Conservation (phyloP, 1,139 yeast genomes). For the Debaryomyces sp. region DNA sequence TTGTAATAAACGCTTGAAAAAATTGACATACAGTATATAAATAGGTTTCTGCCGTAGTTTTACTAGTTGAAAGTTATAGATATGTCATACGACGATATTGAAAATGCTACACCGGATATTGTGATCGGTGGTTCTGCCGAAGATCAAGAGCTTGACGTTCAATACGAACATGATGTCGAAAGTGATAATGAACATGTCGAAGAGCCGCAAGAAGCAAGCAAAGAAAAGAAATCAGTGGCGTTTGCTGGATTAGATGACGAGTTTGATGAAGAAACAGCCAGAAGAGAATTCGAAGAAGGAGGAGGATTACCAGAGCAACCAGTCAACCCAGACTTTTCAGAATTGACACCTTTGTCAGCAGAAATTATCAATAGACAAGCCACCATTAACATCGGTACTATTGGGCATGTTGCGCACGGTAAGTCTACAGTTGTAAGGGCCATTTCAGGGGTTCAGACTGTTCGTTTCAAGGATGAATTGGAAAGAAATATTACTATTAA, state of each 20-base stretch:
- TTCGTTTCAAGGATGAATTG: conserved; percentile 96
- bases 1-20: background rate
- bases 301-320: conserved; percentile 99
- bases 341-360: conserved; percentile 84
- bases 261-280: conserved; percentile 61
- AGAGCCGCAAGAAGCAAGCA: conserved; percentile 40
- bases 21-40: background rate
- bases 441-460: conserved; percentile 98
- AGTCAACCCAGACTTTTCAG: conserved; percentile 75
- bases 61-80: conserved; percentile 10
- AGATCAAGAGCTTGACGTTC: conserved; percentile 44
- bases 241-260: conserved; percentile 77
- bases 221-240: conserved; percentile 75
- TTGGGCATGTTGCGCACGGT: conserved; percentile 99
- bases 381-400: conserved; percentile 97
- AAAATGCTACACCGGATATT: conserved; percentile 82
- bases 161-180: conserved; percentile 48
- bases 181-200: conserved; percentile 55
- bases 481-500: conserved; percentile 99
- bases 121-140: conserved; percentile 73
- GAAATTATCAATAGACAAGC: conserved; percentile 99
- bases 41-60: conserved; percentile 7
- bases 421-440: conserved; percentile 98
- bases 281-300: conserved; percentile 92
- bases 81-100: conserved; percentile 69